Base-by-base conservation (phyloP, 2,329 filamentous ascomycete species). In the Lomentospora prolificans region DNA sequence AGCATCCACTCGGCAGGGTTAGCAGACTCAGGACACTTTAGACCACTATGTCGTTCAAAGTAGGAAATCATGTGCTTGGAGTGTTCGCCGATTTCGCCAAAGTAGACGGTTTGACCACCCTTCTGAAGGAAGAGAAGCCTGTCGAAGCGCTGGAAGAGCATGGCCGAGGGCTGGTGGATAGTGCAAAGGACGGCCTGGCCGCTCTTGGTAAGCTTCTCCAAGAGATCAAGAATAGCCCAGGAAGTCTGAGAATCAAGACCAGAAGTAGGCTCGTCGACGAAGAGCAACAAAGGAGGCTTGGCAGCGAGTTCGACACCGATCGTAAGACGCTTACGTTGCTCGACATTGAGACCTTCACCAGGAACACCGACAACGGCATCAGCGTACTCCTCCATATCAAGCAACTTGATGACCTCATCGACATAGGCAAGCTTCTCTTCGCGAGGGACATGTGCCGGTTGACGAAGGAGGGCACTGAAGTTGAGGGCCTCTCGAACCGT, bases 241-340 rank as follows among this genome's bases (percentile, higher is more conserved):
- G 90, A 92, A 1, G 91, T 95, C 69, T 96, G 90, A 65, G 84
- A 89, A 70, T 96, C 92, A 19, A 96, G 82, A 75, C 92, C 92
- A 27, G 90, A 96, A 3, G 91, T 96, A 12, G 92, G 92, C 70
- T 97, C 92, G 64, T 97, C 92, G 39, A 96, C 82, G 74, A 96
- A 96, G 50, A 96, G 82, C 59, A 96, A 78, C 54, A 96, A 77
- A 41, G 89, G 85, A 4, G 92, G 92, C 73, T 94, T 96, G 5
- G 92, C 92, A 44, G 90, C 91, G 24, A 97, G 79, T 68, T 97
- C 92, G n/a, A 97, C 91, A 70, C 90, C 92, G 60, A 97, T 96
- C 0, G 91, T 96, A 5, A 96, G 78, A 64, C 90, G 87, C 70
- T 85, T 85, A 53, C 82, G 75, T 68, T 86, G 82, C 64, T 86